Conservation (phyloP, 1,284 basidiomycete species). For the Neotropicomus parvogracilis region DNA sequence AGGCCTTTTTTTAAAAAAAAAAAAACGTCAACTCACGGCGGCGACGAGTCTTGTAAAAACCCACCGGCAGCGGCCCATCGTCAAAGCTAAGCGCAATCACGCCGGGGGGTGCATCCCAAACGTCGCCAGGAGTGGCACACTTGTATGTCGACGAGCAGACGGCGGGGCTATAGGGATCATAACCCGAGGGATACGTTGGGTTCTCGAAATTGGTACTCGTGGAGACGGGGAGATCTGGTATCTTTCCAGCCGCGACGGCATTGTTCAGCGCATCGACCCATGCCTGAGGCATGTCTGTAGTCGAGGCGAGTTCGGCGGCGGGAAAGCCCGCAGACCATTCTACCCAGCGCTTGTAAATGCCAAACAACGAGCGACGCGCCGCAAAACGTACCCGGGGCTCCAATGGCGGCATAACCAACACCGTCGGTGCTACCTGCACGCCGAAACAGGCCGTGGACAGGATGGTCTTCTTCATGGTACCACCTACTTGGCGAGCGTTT, state of each 20-base stretch:
- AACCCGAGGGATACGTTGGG: constrained; percentile 54
- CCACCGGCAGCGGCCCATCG: constrained; percentile 70
- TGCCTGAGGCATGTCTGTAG: constrained; percentile 46
- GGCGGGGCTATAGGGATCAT: constrained; percentile 47
- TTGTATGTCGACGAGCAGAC: constrained; percentile 69
- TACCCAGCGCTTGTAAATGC: constrained; percentile 25
- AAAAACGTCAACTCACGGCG: constrained; percentile 18
- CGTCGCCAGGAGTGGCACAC: constrained; percentile 55
- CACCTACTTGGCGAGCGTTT: constrained; percentile 44
- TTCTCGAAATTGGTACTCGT: constrained; percentile 39
- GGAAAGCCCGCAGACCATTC: constrained; percentile 62
- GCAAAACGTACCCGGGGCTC: constrained; percentile 49
- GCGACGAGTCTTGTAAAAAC: constrained; percentile 34
- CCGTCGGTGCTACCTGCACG: constrained; percentile 45
- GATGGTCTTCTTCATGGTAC: constrained; percentile 56
- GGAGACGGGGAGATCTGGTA: constrained; percentile 63
- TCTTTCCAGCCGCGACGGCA: constrained; percentile 65
- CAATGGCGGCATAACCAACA: constrained; percentile 48
- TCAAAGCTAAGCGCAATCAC: constrained; percentile 66
- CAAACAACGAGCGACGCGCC: background rate
- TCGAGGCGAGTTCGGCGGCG: constrained; percentile 37
- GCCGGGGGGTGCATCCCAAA: constrained; percentile 70
- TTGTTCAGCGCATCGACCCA: constrained; percentile 69
- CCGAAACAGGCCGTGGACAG: constrained; percentile 56
- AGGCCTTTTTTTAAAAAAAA: constrained; percentile 24